Conservation (phyloP, 2,329 filamentous ascomycete species). For the Microdochium bolleyi region DNA sequence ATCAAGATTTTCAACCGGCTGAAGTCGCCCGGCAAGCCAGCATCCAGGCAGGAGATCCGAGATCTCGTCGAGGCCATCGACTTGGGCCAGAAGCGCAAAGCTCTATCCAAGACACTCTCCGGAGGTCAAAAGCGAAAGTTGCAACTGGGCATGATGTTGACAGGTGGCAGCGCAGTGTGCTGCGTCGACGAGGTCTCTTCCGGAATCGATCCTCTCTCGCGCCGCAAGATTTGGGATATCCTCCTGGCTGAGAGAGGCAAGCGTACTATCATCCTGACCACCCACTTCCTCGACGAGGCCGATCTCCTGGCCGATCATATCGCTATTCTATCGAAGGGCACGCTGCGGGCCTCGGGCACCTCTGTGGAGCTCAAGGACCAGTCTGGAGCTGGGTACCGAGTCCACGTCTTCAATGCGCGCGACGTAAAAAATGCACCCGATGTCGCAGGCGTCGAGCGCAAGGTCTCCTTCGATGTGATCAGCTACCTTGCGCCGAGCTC, state of each 20-base stretch:
- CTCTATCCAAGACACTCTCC: conserved; percentile 69
- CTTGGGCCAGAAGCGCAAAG: conserved; percentile 63
- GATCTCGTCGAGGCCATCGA: conserved; percentile 65
- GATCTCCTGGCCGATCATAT: conserved; percentile 86
- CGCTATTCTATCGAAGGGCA: conserved; percentile 77
- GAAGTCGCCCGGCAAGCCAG: conserved; percentile 54
- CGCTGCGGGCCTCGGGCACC: conserved; percentile 72
- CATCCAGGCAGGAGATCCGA: conserved; percentile 49
- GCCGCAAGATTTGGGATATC: conserved; percentile 92
- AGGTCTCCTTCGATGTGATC: conserved; percentile 60
- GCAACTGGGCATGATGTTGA: conserved; percentile 92
- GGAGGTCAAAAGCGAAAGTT: conserved; percentile 90
- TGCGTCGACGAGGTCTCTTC: conserved; percentile 89
- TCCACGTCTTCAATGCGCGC: conserved; percentile 60
- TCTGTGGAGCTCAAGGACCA: conserved; percentile 79
- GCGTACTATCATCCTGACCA: conserved; percentile 80
- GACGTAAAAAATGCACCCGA: conserved; percentile 37
- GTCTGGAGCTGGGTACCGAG: conserved; percentile 76
- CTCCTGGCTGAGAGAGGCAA: conserved; percentile 74
- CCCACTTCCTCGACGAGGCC: conserved; percentile 90
- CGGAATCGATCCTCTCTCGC: conserved; percentile 77
- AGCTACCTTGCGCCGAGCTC: conserved; percentile 68
- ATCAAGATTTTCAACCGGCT: conserved; percentile 76
- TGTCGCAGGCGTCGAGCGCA: conserved; percentile 47
- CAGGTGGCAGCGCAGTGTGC: conserved; percentile 79